Evolutionary conservation across 495 filamentous ascomycete genomes (phyloP).

Genomic region (Hypoxylon perforatum): DNA sequence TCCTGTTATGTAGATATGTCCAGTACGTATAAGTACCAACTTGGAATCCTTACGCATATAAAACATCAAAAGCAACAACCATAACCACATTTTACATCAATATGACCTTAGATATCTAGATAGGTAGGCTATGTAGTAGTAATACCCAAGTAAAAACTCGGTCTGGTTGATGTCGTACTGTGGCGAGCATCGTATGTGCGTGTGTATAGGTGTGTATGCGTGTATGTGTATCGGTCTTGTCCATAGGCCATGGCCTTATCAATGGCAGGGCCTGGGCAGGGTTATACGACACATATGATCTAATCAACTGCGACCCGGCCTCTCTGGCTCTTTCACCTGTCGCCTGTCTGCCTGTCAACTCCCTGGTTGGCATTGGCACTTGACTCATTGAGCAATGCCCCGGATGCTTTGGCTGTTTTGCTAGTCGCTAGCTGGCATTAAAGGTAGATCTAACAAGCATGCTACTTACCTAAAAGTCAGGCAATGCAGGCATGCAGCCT

Average conservation of each 20-base stretch:
- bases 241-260: conserved; percentile 38
- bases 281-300: conserved; percentile 28
- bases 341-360: conserved; percentile 9
- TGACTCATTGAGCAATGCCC: conserved; percentile 27
- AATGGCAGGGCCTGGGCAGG: conserved; percentile 17
- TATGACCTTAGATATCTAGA: not conserved
- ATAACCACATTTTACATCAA: not conserved
- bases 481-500: conserved; percentile 27
- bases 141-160: conserved; percentile 25
- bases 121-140: conserved; percentile 9
- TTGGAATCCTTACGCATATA: conserved; percentile 1
- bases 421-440: conserved; percentile 11
- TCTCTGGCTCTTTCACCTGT: too few relatives aligned
- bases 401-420: too few relatives aligned
- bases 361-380: conserved; percentile 13
- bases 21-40: too few relatives aligned
- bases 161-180: conserved; percentile 37
- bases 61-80: conserved; percentile 10
- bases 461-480: conserved; percentile 22
- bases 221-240: too few relatives aligned
- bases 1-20: too few relatives aligned
- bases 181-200: conserved; percentile 28
- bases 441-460: conserved; percentile 14
- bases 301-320: conserved; percentile 11
- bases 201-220: not conserved